These are phyloP conservation scores for Acaromyces ingoldii DNA, from an alignment of 1,284 basidiomycete genomes.

Conservation along the genomic window DNA sequence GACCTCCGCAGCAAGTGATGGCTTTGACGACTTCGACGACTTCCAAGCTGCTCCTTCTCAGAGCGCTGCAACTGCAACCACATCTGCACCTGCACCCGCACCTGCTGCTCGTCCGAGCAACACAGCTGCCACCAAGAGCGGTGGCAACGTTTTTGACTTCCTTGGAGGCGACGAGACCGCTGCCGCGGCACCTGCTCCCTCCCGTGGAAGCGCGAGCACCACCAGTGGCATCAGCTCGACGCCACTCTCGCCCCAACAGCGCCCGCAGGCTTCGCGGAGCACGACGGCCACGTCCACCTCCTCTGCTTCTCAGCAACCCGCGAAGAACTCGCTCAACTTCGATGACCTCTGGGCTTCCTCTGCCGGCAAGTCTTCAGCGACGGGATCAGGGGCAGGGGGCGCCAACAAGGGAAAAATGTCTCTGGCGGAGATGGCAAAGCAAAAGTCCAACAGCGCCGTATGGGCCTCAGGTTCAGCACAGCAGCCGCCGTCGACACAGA, in stretches of 20 bases:
- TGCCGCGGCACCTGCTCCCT: slow-evolving; percentile 16
- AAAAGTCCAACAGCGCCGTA: slow-evolving; percentile 36
- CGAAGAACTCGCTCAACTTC: slow-evolving; percentile 60
- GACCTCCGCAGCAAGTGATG: slow-evolving; percentile 12
- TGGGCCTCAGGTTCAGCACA: slow-evolving; percentile 11
- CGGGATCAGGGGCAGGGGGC: background rate
- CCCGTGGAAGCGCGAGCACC: slow-evolving; percentile 8
- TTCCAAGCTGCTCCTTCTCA: slow-evolving; percentile 78
- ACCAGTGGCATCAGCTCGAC: too few species aligned
- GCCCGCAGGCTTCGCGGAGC: too few species aligned
- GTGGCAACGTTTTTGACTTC: slow-evolving; percentile 56
- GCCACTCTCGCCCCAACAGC: too few species aligned
- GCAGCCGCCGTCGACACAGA: slow-evolving; percentile 12
- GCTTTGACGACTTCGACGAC: slow-evolving; percentile 44
- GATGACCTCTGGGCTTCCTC: slow-evolving; percentile 88
- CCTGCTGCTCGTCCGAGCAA: slow-evolving; percentile 29
- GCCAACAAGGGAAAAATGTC: slow-evolving; percentile 39
- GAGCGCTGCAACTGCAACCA: too few species aligned
- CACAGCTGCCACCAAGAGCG: slow-evolving; percentile 23
- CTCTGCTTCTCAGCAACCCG: too few species aligned
- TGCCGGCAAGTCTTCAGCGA: slow-evolving; percentile 56
- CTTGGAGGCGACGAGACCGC: slow-evolving; percentile 50
- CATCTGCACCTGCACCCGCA: slow-evolving; percentile 45
- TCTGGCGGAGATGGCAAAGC: slow-evolving; percentile 51
- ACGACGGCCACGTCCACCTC: too few species aligned